Conservation (phyloP, 1,139 yeast species). For the Yamadazyma trypodendri region DNA sequence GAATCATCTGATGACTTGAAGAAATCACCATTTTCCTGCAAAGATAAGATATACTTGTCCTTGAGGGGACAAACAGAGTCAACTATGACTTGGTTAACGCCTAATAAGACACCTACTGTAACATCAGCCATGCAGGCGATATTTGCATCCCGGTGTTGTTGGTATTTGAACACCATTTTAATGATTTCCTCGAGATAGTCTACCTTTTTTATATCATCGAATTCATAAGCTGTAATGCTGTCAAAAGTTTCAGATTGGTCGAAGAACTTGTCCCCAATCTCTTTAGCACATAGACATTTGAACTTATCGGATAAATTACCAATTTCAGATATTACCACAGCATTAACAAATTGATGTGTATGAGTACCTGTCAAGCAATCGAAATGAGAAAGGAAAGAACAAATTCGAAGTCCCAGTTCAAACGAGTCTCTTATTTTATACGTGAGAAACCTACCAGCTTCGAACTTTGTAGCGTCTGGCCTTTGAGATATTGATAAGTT, state of each 20-base stretch:
- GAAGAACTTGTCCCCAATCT: constrained; percentile 1
- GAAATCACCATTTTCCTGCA: background rate
- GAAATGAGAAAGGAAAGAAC: constrained; percentile 5
- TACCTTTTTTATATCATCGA: constrained; percentile 5
- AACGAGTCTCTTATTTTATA: background rate
- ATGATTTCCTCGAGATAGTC: constrained; percentile 3
- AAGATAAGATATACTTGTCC: background rate
- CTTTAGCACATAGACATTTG: constrained; percentile 4
- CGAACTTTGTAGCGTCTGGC: background rate
- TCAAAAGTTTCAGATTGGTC: background rate
- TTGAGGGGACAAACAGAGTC: background rate
- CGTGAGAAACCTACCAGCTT: constrained; percentile 1
- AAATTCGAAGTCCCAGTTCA: constrained; percentile 2
- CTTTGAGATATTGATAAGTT: background rate
- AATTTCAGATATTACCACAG: background rate
- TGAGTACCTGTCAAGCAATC: constrained; percentile 2
- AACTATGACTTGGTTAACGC: background rate
- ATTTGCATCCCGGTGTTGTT: background rate
- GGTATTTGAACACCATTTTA: constrained; percentile 5
- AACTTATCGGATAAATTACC: constrained; percentile 1
- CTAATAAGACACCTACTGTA: constrained; percentile 6
- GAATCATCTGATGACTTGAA: background rate
- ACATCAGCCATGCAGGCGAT: constrained; percentile 9
- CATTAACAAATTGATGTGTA: background rate
- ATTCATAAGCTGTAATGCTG: constrained; percentile 5